A percentile compares a stretch with the other conserved stretches of the same genome.
Conservation (phyloP, 2,329 filamentous ascomycete genomes). For the Thielaviopsis populi region DNA sequence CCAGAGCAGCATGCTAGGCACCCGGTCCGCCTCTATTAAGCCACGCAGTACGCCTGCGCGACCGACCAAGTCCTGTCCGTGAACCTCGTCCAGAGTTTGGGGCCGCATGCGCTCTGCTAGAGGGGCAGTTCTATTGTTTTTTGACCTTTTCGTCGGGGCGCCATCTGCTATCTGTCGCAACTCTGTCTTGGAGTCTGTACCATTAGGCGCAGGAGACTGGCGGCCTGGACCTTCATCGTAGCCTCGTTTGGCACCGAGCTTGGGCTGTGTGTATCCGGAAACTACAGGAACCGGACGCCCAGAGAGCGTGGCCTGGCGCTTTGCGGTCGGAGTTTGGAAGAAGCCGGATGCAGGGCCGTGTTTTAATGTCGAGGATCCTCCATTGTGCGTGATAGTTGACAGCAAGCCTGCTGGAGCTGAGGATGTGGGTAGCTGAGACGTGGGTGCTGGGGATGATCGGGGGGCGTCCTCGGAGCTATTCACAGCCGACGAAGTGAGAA, state of each 20-base stretch:
- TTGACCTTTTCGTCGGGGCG: constrained; percentile 42
- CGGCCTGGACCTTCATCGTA: constrained; percentile 40
- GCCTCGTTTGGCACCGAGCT: constrained; percentile 28
- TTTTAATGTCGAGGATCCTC: background rate
- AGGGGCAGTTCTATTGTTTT: constrained; percentile 59
- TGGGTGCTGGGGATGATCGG: constrained; percentile 10
- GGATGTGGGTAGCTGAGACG: constrained; percentile 16
- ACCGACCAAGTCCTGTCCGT: constrained; percentile 82
- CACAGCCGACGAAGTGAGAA: constrained; percentile 35
- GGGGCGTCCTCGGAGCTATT: background rate
- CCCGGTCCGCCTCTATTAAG: constrained; percentile 68
- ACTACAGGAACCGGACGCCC: background rate
- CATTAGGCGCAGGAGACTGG: constrained; percentile 1
- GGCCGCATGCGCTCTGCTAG: constrained; percentile 92
- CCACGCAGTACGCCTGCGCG: constrained; percentile 68
- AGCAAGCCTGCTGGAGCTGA: background rate
- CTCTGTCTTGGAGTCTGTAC: background rate
- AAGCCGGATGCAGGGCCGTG: constrained; percentile 38
- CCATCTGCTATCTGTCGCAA: background rate
- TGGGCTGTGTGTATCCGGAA: background rate
- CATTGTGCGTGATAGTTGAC: background rate
- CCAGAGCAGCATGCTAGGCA: constrained; percentile 95
- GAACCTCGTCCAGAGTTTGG: constrained; percentile 66
- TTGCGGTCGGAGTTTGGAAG: constrained; percentile 46
- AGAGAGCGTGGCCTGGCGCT: constrained; percentile 31